Conservation (phyloP, 2,329 filamentous ascomycete genomes). For the Dothideomycetes sp. region DNA sequence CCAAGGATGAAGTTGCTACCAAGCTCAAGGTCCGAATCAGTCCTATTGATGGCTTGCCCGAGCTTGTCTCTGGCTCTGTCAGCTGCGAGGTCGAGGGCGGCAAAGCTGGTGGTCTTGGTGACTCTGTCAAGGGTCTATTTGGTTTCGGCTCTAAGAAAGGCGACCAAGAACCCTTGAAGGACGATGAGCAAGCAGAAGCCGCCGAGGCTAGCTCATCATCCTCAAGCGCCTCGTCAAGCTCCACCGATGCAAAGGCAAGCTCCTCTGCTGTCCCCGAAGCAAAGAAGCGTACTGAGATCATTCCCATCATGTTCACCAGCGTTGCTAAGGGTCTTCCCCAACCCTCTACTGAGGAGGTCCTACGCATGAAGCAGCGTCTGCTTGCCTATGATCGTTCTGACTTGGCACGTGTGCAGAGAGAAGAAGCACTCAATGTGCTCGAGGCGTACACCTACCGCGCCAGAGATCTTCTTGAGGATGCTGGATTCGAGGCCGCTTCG, state of each 20-base stretch:
- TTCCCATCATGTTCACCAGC: constrained; percentile 41
- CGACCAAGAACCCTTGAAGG: constrained; percentile 62
- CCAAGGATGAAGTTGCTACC: constrained; percentile 66
- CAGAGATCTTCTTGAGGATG: constrained; percentile 70
- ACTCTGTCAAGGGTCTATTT: constrained; percentile 92
- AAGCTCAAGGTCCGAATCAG: constrained; percentile 68
- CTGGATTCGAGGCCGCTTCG: constrained; percentile 62
- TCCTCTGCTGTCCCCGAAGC: constrained; percentile 29
- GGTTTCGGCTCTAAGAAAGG: constrained; percentile 89
- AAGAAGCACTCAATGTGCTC: constrained; percentile 86
- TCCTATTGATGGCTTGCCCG: constrained; percentile 66
- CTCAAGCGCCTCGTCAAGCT: constrained; percentile 34
- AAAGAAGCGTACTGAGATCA: constrained; percentile 43
- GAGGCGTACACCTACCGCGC: constrained; percentile 87
- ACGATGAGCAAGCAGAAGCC: constrained; percentile 36
- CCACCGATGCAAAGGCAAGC: constrained; percentile 32
- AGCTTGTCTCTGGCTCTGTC: constrained; percentile 64
- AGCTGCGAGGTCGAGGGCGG: constrained; percentile 76
- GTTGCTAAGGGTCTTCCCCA: constrained; percentile 42
- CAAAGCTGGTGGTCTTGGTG: constrained; percentile 73
- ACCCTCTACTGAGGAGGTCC: constrained; percentile 51
- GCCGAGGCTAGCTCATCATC: constrained; percentile 32
- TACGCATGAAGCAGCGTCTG: constrained; percentile 56
- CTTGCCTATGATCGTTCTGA: constrained; percentile 82
- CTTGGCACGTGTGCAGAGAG: constrained; percentile 61